These are phyloP conservation scores for Pichia pseudocactophila DNA, from an alignment of 805 yeast genomes.

Conservation along the genomic window DNA sequence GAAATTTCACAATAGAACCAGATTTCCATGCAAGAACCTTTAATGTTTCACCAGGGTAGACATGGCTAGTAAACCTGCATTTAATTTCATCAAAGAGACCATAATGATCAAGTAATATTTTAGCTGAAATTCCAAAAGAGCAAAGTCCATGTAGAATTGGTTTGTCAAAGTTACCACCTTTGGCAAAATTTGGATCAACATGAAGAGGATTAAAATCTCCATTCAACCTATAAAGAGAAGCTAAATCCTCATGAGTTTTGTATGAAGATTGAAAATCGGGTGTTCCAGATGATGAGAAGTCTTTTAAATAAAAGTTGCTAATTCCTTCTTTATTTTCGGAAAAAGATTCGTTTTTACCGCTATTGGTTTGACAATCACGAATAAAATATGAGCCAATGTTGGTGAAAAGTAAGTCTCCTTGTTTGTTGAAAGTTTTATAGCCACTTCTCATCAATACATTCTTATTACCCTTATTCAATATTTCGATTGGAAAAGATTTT, in stretches of 20 bases:
- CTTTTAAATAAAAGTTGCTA: constrained; percentile 47
- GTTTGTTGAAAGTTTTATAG: constrained; percentile 56
- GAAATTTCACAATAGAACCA: constrained; percentile 62
- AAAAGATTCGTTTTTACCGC: constrained; percentile 39
- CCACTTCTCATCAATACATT: constrained; percentile 76
- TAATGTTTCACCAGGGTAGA: constrained; percentile 90
- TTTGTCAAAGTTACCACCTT: constrained; percentile 70
- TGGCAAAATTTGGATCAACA: constrained; percentile 86
- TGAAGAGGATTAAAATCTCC: constrained; percentile 96
- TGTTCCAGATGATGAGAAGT: constrained; percentile 43
- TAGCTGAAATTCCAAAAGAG: constrained; percentile 73
- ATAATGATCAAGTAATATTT: constrained; percentile 65
- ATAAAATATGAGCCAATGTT: constrained; percentile 82
- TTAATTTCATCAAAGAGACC: constrained; percentile 81
- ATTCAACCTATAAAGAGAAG: constrained; percentile 81
- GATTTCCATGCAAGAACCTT: constrained; percentile 78
- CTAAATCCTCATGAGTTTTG: constrained; percentile 61
- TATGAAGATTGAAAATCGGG: constrained; percentile 62
- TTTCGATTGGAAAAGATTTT: constrained; percentile 57
- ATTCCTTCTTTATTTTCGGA: constrained; percentile 33
- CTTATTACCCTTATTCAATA: constrained; percentile 58
- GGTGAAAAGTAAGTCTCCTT: constrained; percentile 59
- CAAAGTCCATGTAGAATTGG: constrained; percentile 95
- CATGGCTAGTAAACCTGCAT: constrained; percentile 84
- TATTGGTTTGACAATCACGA: constrained; percentile 59